Evolutionary conservation across 73 alveolate species (phyloP).

Genomic region (Paraurostyla sp.): DNA sequence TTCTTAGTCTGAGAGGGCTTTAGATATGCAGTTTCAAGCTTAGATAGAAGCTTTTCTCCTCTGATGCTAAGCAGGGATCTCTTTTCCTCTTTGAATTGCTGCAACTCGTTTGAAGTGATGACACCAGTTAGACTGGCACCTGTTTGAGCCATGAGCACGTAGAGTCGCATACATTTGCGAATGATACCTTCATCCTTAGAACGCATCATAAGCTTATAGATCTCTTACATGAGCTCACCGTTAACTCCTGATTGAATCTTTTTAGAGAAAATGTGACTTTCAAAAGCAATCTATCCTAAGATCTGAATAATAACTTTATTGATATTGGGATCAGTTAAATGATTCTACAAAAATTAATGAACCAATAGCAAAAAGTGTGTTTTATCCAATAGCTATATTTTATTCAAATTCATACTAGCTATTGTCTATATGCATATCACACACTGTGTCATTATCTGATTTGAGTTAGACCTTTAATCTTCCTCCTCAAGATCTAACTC

Average conservation of each 20-base stretch:
- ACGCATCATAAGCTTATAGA: constrained; percentile 19
- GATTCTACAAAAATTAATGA: background rate
- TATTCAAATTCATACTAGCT: constrained; percentile 30
- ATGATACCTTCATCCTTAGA: constrained; percentile 38
- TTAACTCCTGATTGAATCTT: background rate
- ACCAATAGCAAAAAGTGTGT: background rate
- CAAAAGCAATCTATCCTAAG: background rate
- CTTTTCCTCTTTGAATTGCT: constrained; percentile 20
- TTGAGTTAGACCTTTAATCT: background rate
- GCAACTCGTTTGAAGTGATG: constrained; percentile 27
- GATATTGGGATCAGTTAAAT: background rate
- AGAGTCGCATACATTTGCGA: constrained; percentile 36
- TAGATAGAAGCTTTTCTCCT: constrained; percentile 42
- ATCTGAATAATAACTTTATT: background rate
- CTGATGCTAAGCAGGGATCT: background rate
- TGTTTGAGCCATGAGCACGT: constrained; percentile 14
- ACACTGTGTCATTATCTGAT: background rate
- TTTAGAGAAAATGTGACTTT: background rate
- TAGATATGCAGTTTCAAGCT: constrained; percentile 30
- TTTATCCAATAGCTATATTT: constrained; percentile 39
- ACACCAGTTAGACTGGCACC: constrained; percentile 17
- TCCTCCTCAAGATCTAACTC: background rate
- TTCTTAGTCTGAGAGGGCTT: constrained; percentile 29
- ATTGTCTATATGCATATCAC: constrained; percentile 30
- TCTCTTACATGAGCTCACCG: background rate